phyloP scores from a whole-genome alignment of 2,329 filamentous ascomycete genomes.

The Aspergillus glaucus region DNA sequence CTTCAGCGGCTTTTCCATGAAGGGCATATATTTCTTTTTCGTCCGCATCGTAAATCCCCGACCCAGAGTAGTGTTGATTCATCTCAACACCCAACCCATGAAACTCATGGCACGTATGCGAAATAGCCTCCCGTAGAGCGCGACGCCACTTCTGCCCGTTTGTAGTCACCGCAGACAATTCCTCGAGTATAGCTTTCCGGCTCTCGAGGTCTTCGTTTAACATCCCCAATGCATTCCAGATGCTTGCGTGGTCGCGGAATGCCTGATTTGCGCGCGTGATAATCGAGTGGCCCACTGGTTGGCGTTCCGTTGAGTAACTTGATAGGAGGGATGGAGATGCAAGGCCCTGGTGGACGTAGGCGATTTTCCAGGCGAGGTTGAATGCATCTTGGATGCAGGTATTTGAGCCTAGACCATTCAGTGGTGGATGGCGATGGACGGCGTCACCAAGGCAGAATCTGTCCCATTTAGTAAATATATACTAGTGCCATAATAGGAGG shows the following conservation, averaged over 20 bases:
- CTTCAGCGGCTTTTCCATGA: constrained; percentile 22
- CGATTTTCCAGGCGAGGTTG: constrained; percentile 53
- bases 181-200: constrained; percentile 34
- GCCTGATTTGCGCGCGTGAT: constrained; percentile 54
- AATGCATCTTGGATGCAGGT: constrained; percentile 54
- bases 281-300: constrained; percentile 45
- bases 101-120: constrained; percentile 44
- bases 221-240: constrained; percentile 45
- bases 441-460: constrained; percentile 54
- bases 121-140: constrained; percentile 38
- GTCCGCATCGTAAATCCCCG: constrained; percentile 42
- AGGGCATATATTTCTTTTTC: constrained; percentile 24
- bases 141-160: constrained; percentile 35
- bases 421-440: constrained; percentile 53
- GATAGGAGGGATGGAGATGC: constrained; percentile 32
- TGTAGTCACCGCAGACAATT: constrained; percentile 35
- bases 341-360: constrained; percentile 34
- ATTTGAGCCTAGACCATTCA: constrained; percentile 53
- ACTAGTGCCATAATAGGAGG: neutral
- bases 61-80: constrained; percentile 50
- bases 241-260: constrained; percentile 45
- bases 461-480: neutral
- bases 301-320: constrained; percentile 43
- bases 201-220: constrained; percentile 33
- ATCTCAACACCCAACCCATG: constrained; percentile 55